These are phyloP conservation scores for Angophora floribunda DNA, from an alignment of 345 rosid species.

Conservation along the genomic window DNA sequence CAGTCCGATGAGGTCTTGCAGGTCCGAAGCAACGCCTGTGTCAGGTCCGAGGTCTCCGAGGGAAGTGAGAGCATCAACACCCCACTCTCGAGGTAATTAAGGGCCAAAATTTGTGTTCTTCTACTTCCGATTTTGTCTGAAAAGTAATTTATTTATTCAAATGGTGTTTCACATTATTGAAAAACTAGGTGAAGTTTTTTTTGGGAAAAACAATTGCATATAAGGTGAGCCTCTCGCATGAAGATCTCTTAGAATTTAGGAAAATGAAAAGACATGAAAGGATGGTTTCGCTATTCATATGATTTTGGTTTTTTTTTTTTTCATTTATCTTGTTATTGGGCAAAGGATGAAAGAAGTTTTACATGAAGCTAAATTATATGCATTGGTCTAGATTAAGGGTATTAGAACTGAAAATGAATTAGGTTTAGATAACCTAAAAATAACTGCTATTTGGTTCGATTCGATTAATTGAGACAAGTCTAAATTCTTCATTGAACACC, in stretches of 20 bases:
- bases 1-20: background rate
- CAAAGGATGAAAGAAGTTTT: background rate
- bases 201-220: background rate
- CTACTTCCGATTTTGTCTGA: background rate
- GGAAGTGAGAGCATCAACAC: conserved; percentile 2
- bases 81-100: background rate
- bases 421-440: no score
- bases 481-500: no score
- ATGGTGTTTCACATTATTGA: background rate
- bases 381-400: background rate
- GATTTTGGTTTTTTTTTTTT: no score
- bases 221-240: no score
- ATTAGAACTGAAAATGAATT: no score
- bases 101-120: background rate
- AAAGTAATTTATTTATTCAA: no score
- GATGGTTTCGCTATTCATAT: background rate
- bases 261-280: background rate
- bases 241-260: background rate
- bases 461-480: no score
- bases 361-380: background rate
- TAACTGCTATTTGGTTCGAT: no score
- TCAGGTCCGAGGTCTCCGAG: conserved; percentile 7
- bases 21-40: background rate
- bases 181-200: no score
- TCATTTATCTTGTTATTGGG: no score